Evolutionary conservation across 2,329 filamentous ascomycete genomes (phyloP).

Genomic region (Verticillium albo-atrum): DNA sequence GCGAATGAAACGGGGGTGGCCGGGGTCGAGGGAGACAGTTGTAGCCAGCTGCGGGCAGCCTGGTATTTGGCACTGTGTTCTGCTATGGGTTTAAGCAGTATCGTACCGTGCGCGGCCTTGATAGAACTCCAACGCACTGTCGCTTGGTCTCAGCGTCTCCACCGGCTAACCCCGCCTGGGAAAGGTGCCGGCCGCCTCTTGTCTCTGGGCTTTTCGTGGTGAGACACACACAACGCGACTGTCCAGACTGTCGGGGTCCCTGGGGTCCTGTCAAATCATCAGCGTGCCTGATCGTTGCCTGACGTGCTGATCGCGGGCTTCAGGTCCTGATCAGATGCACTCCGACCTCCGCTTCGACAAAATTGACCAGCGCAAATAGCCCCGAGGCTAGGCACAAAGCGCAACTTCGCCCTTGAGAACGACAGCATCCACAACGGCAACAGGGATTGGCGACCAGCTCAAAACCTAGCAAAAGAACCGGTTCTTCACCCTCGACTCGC

Average conservation of each 20-base stretch:
- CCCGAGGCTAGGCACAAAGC: background rate
- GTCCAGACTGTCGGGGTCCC: background rate
- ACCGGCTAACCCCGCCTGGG: background rate
- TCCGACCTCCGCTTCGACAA: background rate
- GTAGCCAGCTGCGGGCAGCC: background rate
- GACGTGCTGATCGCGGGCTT: background rate
- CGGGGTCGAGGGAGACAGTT: background rate
- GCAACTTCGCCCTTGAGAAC: background rate
- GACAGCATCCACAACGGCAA: background rate
- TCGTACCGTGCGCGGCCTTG: background rate
- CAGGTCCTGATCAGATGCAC: background rate
- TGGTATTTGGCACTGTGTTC: background rate
- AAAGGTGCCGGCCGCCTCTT: background rate
- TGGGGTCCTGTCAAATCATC: background rate
- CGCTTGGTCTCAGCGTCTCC: background rate
- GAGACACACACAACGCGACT: background rate
- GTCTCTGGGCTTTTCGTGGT: background rate
- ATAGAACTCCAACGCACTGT: background rate
- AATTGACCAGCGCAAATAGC: background rate
- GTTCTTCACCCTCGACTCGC: background rate
- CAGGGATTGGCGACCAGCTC: too few relatives aligned
- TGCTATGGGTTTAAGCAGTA: accelerated
- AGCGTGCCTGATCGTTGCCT: background rate
- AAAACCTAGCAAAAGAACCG: background rate
- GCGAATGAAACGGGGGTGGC: conserved; percentile 1